phyloP scores from a whole-genome alignment of 768 basidiomycete genomes.

The Exidia glandulosa region DNA sequence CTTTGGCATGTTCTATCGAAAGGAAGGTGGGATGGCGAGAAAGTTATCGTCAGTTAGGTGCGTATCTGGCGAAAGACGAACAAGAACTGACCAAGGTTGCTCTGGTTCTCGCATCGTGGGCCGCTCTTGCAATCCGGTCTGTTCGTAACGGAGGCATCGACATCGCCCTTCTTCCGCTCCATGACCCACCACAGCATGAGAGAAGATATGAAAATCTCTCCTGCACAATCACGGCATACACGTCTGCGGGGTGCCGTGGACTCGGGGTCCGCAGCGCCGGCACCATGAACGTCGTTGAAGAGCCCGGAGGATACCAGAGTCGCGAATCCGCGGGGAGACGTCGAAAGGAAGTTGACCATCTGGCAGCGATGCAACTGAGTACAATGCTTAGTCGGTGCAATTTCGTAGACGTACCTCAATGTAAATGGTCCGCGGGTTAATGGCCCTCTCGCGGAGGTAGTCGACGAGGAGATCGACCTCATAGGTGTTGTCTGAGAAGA shows the following conservation, averaged over 20 bases:
- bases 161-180: constrained; percentile 58
- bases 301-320: constrained; percentile 54
- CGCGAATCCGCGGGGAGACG: constrained; percentile 51
- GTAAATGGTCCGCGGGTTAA: constrained; percentile 65
- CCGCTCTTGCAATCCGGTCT: constrained; percentile 63
- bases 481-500: constrained; percentile 63
- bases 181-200: constrained; percentile 75
- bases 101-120: constrained; percentile 46
- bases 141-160: constrained; percentile 43
- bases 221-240: constrained; percentile 63
- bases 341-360: constrained; percentile 52
- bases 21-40: not conserved
- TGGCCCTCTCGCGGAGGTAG: constrained; percentile 50
- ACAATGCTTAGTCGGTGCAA: not conserved
- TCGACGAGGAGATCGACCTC: constrained; percentile 82
- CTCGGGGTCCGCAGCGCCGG: constrained; percentile 40
- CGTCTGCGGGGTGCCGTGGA: constrained; percentile 34
- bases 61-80: not conserved
- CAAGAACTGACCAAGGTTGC: constrained; percentile 45
- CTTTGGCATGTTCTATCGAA: constrained; percentile 53
- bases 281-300: constrained; percentile 55
- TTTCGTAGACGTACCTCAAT: constrained; percentile 41
- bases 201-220: constrained; percentile 66
- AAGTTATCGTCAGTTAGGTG: constrained; percentile 4
- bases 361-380: constrained; percentile 14